These are phyloP conservation scores for Fistulifera solaris DNA, from an alignment of 108 stramenopile genomes.

Conservation along the genomic window DNA sequence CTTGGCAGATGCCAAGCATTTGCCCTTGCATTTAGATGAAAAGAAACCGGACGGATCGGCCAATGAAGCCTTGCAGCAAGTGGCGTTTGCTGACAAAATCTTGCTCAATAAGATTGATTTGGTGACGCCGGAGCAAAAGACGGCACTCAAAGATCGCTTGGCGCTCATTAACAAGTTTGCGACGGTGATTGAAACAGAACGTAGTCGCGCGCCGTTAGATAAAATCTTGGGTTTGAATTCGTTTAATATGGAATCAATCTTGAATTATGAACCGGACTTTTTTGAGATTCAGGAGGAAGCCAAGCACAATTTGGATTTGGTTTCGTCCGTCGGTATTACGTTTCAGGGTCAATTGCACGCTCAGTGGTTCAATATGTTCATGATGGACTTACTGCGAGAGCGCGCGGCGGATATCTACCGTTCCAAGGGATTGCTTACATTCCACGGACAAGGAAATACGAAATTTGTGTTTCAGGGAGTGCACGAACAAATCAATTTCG, in stretches of 20 bases:
- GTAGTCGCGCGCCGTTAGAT: slow-evolving; percentile 70
- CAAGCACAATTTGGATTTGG: slow-evolving; percentile 85
- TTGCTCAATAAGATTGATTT: slow-evolving; percentile 96
- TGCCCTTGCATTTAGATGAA: slow-evolving; percentile 84
- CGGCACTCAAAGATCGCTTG: slow-evolving; percentile 64
- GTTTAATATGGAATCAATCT: slow-evolving; percentile 86
- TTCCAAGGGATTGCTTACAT: slow-evolving; percentile 86
- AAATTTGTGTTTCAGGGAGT: slow-evolving; percentile 98
- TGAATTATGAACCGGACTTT: slow-evolving; percentile 77
- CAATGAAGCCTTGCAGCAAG: slow-evolving; percentile 93
- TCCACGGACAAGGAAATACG: slow-evolving; percentile 89
- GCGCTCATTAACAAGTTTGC: slow-evolving; percentile 73
- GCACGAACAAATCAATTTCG: slow-evolving; percentile 96
- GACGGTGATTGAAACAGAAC: slow-evolving; percentile 77
- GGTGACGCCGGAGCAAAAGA: slow-evolving; percentile 80
- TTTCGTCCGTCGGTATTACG: slow-evolving; percentile 78
- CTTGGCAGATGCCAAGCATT: slow-evolving; percentile 88
- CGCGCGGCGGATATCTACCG: slow-evolving; percentile 90
- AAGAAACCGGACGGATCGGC: slow-evolving; percentile 78
- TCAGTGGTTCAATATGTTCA: slow-evolving; percentile 95
- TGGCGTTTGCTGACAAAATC: slow-evolving; percentile 96
- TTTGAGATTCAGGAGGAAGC: slow-evolving; percentile 74
- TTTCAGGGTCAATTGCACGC: slow-evolving; percentile 86
- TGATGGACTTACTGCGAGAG: slow-evolving; percentile 87
- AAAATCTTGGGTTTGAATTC: slow-evolving; percentile 81